A percentile compares a stretch with the other conserved stretches of the same genome.
These are phyloP conservation scores for Colletotrichum costaricense DNA, from an alignment of 2,329 filamentous ascomycete genomes.

Conservation along the genomic window DNA sequence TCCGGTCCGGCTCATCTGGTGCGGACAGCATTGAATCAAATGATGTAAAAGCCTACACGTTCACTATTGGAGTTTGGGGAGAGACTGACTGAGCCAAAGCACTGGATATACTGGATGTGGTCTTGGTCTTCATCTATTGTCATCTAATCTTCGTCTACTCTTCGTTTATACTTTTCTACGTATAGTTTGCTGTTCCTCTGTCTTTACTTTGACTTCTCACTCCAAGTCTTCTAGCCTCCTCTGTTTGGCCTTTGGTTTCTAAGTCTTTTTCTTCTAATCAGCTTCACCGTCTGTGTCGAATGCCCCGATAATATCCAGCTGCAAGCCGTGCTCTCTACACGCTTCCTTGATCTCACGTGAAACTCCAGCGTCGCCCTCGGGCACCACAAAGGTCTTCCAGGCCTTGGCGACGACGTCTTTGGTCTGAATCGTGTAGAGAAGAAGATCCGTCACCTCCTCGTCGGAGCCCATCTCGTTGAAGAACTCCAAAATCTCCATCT, in stretches of 20 bases:
- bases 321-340: constrained; percentile 46
- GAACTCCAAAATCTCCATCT: constrained; percentile 58
- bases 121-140: background rate
- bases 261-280: background rate
- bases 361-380: constrained; percentile 47
- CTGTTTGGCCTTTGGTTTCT: background rate
- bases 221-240: background rate
- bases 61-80: background rate
- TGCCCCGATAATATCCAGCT: constrained; percentile 47
- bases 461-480: constrained; percentile 58
- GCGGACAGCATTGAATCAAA: background rate
- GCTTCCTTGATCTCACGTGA: constrained; percentile 48
- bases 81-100: background rate
- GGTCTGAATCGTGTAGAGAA: constrained; percentile 54
- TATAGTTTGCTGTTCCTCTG: background rate
- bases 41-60: background rate
- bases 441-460: constrained; percentile 58
- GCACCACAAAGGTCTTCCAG: constrained; percentile 51
- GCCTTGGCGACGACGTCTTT: constrained; percentile 50
- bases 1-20: background rate
- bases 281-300: constrained; percentile 36
- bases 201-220: background rate
- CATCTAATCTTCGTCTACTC: background rate
- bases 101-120: background rate
- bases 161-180: background rate